A percentile compares a stretch with the other conserved stretches of the same genome.
Evolutionary conservation across 148 eudicot species (phyloP).

Genomic region (Arbutus unedo): DNA sequence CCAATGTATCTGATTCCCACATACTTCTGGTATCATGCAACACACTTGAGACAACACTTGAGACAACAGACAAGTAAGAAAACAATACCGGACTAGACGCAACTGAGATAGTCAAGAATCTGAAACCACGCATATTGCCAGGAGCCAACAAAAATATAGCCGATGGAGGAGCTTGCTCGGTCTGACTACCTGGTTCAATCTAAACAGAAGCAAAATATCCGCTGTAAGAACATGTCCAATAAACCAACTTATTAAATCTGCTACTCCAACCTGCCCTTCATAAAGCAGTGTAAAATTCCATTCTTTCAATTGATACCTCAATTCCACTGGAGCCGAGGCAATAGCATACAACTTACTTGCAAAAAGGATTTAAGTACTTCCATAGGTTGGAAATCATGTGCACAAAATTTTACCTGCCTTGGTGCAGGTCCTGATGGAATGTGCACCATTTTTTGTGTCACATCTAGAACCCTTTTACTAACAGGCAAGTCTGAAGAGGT

Average conservation of each 20-base stretch:
- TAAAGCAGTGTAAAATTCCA: not conserved
- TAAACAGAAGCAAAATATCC: constrained; percentile 11
- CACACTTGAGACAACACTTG: not conserved
- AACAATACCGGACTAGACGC: constrained; percentile 91
- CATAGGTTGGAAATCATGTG: not conserved
- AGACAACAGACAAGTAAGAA: constrained; percentile 10
- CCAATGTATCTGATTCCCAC: not conserved
- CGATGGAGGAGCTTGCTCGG: constrained; percentile 97
- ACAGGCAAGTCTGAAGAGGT: constrained; percentile 40
- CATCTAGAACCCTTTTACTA: constrained; percentile 62
- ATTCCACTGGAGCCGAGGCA: not conserved
- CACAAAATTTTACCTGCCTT: constrained; percentile 69
- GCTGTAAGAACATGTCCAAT: not conserved
- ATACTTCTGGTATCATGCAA: constrained; percentile 4
- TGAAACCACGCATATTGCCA: constrained; percentile 70
- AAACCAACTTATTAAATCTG: constrained; percentile 10
- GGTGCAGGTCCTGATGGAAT: constrained; percentile 96
- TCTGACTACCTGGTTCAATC: constrained; percentile 99
- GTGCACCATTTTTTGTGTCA: constrained; percentile 81
- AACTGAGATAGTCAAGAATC: constrained; percentile 89
- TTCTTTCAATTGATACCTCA: not conserved
- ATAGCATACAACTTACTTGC: not conserved
- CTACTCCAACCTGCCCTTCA: not conserved
- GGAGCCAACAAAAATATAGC: constrained; percentile 82
- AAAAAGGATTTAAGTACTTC: not conserved